A percentile compares a stretch with the other conserved stretches of the same genome.
Conservation (phyloP, 1,284 basidiomycete genomes). For the Ceratobasidium sp. region DNA sequence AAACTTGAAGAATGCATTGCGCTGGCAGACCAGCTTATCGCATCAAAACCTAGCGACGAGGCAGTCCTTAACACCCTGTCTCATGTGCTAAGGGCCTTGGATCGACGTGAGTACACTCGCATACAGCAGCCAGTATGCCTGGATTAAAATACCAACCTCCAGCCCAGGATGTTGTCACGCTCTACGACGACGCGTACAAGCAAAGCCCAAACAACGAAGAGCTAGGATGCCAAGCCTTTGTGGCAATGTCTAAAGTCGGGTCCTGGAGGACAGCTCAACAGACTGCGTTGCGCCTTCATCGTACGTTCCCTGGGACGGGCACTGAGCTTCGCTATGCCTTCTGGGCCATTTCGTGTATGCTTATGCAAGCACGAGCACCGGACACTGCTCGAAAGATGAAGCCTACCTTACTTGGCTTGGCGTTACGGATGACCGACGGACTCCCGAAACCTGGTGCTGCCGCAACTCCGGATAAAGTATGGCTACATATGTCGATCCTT, state of each 20-base stretch:
- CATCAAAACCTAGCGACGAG: conserved; percentile 73
- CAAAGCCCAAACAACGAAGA: conserved; percentile 82
- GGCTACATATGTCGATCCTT: conserved; percentile 76
- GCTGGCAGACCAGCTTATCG: conserved; percentile 82
- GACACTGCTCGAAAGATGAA: conserved; percentile 42
- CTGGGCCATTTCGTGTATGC: conserved; percentile 82
- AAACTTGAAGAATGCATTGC: conserved; percentile 82
- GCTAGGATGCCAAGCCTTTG: conserved; percentile 82
- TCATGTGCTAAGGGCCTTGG: conserved; percentile 79
- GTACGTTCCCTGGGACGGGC: conserved; percentile 29
- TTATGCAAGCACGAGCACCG: conserved; percentile 64
- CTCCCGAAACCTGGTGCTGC: conserved; percentile 44
- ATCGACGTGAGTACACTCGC: conserved; percentile 68
- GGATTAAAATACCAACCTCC: not conserved
- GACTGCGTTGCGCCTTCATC: conserved; percentile 57
- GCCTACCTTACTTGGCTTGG: conserved; percentile 35
- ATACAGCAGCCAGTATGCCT: conserved; percentile 24
- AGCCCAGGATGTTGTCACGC: conserved; percentile 51
- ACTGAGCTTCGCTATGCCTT: conserved; percentile 78
- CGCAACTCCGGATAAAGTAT: conserved; percentile 75
- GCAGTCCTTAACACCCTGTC: conserved; percentile 79
- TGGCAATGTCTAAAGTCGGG: conserved; percentile 77
- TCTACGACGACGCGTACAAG: conserved; percentile 54
- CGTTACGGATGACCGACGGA: conserved; percentile 44
- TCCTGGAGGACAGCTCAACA: conserved; percentile 86